Evolutionary conservation across 768 basidiomycete genomes (phyloP).

Genomic region (Amanita pallidorosea): DNA sequence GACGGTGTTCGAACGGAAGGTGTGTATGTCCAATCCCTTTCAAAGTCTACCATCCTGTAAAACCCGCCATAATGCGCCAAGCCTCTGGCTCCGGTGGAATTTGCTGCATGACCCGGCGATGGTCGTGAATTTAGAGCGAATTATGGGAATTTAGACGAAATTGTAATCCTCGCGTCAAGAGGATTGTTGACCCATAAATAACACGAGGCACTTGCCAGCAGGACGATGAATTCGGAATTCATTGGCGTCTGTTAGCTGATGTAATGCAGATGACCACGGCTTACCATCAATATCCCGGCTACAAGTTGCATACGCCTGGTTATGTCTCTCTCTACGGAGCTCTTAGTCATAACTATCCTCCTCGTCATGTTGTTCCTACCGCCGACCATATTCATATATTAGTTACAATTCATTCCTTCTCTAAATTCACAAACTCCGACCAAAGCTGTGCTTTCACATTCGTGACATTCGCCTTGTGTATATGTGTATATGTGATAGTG

Average conservation of each 20-base stretch:
- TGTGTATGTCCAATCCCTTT: background rate
- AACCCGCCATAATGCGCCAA: constrained; percentile 2
- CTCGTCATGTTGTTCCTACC: background rate
- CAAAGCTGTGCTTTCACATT: background rate
- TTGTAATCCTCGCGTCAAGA: background rate
- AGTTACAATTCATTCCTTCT: background rate
- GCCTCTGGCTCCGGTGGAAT: background rate
- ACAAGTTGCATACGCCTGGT: background rate
- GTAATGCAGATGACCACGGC: background rate
- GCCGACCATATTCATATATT: background rate
- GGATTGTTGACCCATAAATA: background rate
- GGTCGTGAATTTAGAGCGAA: background rate
- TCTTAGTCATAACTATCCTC: background rate
- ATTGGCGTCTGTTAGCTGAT: background rate
- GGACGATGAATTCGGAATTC: background rate
- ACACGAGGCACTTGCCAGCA: constrained; percentile 1
- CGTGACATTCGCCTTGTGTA: background rate
- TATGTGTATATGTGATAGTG: too few relatives aligned
- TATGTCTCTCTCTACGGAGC: background rate
- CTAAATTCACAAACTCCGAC: background rate
- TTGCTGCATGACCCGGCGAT: background rate
- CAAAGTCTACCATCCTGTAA: constrained; percentile 3
- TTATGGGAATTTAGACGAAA: background rate
- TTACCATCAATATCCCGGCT: too few relatives aligned
- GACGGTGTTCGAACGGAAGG: background rate